Evolutionary conservation across 306 rosid genomes (phyloP).

Genomic region (Amphicarpaea edgeworthii): DNA sequence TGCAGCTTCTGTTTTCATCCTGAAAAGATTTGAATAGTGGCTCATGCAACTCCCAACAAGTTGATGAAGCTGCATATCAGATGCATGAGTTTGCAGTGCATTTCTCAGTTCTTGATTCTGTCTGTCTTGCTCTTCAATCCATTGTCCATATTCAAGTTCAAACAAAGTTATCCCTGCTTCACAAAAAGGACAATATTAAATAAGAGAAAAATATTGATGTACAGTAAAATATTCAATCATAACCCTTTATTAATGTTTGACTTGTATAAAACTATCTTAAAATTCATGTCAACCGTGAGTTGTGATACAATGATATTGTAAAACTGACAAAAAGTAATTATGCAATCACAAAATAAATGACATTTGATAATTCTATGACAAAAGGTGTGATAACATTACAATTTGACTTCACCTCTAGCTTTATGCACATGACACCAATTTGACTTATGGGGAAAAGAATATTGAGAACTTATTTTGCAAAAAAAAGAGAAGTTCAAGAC

Average conservation of each 20-base stretch:
- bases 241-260: too few species aligned
- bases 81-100: slow-evolving; percentile 62
- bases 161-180: slow-evolving; percentile 67
- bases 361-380: background rate
- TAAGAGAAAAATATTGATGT: too few species aligned
- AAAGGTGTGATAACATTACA: background rate
- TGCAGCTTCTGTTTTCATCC: slow-evolving; percentile 75
- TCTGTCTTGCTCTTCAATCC: slow-evolving; percentile 78
- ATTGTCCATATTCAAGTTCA: slow-evolving; percentile 72
- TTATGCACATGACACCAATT: background rate
- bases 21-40: slow-evolving; percentile 68
- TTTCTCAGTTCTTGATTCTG: slow-evolving; percentile 67
- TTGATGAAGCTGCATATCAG: slow-evolving; percentile 63
- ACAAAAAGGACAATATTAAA: slow-evolving; percentile 9
- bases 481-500: background rate
- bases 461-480: background rate
- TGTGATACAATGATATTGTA: too few species aligned
- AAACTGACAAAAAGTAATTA: background rate
- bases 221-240: too few species aligned
- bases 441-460: background rate
- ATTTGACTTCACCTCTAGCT: background rate
- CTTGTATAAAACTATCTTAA: too few species aligned
- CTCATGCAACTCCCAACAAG: slow-evolving; percentile 66
- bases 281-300: too few species aligned
- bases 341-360: background rate